Evolutionary conservation across 2,329 filamentous ascomycete genomes (phyloP), one percentile per base, ranked within the genome.

Genomic region (Botryotinia narcissicola): DNA sequence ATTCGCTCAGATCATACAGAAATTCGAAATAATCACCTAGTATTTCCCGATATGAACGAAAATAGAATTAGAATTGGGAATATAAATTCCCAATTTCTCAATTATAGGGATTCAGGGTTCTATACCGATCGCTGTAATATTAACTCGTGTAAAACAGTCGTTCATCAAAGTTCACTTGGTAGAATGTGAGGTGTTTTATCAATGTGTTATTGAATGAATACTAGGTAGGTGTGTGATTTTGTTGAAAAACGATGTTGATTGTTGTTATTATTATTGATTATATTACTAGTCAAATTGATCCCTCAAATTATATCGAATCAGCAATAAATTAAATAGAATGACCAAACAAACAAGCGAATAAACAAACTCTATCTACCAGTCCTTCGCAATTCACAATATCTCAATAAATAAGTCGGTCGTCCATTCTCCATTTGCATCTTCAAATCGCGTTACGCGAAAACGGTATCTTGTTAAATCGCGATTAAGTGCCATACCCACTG

Each of bases 101-200:
- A 16, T n/a, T n/a, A n/a, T 14, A n/a, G 48, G 25, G 10, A 0
- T 7, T n/a, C 12, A 14, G n/a, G n/a, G 6, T 16, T n/a, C 4
- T 54, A 2, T n/a, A 6, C 10, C 25, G 35, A 3, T 0, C 4
- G 22, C 1, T 10, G 5, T 48, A 10, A 48, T 4, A 54, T 54
- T 2, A 7, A 1, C 0, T 54, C 2, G 48, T 10, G 5, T 54
- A 54, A 7, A n/a, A 0, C 4, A 54, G 5, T 54, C 12, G n/a
- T 12, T 51, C 0, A 2, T 14, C 2, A 25, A 51, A 22, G 6
- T 10, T 54, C 25, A 54, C 12, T 54, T n/a, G 48, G 14, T 2
- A 54, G 14, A n/a, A 54, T n/a, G 14, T n/a, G 48, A 16, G 0
- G 1, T 10, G 3, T 54, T n/a, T n/a, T 12, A 5, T 16, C 0